phyloP scores from a whole-genome alignment of 768 basidiomycete species.

The Rubroboletus pulcherrimus region DNA sequence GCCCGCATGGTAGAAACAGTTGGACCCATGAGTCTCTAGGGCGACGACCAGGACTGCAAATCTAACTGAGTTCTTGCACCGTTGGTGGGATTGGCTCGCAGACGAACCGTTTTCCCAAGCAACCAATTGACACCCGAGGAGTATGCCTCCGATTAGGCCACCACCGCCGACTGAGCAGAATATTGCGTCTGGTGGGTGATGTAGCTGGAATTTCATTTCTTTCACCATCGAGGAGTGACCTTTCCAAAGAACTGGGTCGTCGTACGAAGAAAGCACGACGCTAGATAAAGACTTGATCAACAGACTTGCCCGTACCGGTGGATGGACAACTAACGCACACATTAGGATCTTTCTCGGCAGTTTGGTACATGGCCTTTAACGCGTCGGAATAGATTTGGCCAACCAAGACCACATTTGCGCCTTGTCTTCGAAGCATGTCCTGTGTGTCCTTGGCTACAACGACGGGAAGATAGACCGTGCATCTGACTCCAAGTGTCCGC shows the following conservation, averaged over 20 bases:
- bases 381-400: constrained; percentile 62
- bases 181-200: constrained; percentile 59
- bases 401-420: constrained; percentile 54
- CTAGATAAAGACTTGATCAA: constrained; percentile 32
- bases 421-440: constrained; percentile 47
- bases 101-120: constrained; percentile 68
- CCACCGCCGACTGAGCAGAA: constrained; percentile 79
- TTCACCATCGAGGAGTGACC: constrained; percentile 73
- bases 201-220: constrained; percentile 58
- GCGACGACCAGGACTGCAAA: constrained; percentile 61
- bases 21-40: constrained; percentile 67
- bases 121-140: constrained; percentile 57
- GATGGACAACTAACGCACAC: constrained; percentile 42
- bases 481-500: constrained; percentile 47
- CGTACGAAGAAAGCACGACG: constrained; percentile 68
- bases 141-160: constrained; percentile 66
- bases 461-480: constrained; percentile 65
- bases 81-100: background rate
- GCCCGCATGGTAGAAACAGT: constrained; percentile 71
- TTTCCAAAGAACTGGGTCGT: constrained; percentile 66
- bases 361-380: constrained; percentile 44
- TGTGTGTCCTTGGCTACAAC: constrained; percentile 48
- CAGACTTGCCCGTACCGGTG: background rate
- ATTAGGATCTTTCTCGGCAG: constrained; percentile 41
- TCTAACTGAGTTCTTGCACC: background rate